A percentile compares a stretch with the other conserved stretches of the same genome.
phyloP scores from a whole-genome alignment of 768 basidiomycete genomes.

The Leccinum fibrillosum region DNA sequence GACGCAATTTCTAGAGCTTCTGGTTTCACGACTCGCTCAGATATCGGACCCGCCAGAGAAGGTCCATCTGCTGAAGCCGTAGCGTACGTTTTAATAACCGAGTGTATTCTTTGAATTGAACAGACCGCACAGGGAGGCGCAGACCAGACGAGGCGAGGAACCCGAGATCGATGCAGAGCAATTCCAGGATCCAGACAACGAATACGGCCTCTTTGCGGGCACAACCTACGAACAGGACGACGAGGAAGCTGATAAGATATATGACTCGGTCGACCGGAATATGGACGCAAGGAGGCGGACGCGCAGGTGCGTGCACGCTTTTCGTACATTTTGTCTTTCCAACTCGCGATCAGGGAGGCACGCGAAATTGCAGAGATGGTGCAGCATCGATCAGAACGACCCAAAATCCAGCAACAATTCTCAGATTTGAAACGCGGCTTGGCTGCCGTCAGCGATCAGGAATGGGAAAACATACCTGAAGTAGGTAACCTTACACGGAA shows the following conservation, averaged over 20 bases:
- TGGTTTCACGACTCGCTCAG: conserved; percentile 95
- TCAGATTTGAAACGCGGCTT: conserved; percentile 92
- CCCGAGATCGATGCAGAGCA: conserved; percentile 85
- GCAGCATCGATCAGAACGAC: conserved; percentile 80
- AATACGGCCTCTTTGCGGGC: conserved; percentile 92
- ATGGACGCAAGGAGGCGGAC: conserved; percentile 85
- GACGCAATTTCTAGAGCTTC: conserved; percentile 61
- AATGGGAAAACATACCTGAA: conserved; percentile 96
- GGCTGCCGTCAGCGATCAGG: conserved; percentile 78
- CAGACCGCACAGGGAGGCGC: conserved; percentile 66
- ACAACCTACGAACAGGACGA: conserved; percentile 97
- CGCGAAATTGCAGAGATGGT: conserved; percentile 70
- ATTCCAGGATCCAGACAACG: conserved; percentile 97
- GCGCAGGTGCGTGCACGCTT: conserved; percentile 58
- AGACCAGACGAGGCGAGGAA: conserved; percentile 84
- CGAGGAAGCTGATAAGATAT: conserved; percentile 95
- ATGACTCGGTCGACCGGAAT: conserved; percentile 83
- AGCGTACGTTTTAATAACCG: conserved; percentile 58
- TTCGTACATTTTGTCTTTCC: conserved; percentile 11
- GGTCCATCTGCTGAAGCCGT: conserved; percentile 89
- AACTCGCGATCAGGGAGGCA: conserved; percentile 52
- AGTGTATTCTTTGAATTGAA: neutral
- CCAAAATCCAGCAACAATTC: conserved; percentile 95
- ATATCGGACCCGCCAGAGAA: conserved; percentile 97
- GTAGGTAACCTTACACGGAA: conserved; percentile 94